A percentile compares a stretch with the other conserved stretches of the same genome.
Evolutionary conservation across 1,139 yeast species (phyloP).

Genomic region (Debaryomyces fabryi): DNA sequence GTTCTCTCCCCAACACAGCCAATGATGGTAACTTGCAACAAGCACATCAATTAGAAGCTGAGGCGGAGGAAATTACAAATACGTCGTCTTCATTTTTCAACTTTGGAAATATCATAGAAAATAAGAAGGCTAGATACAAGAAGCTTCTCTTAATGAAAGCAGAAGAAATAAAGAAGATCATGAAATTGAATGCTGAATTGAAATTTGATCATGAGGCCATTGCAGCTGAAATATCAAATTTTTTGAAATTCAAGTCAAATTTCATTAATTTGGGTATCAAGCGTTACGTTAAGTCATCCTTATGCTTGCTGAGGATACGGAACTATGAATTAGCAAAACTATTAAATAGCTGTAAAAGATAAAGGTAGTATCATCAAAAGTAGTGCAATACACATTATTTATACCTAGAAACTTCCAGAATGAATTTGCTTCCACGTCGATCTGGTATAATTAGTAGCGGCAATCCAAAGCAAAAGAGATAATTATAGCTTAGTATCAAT

Average conservation of each 20-base stretch:
- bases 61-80: conserved; percentile 14
- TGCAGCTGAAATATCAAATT: conserved; percentile 65
- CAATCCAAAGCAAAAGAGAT: neutral
- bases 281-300: conserved; percentile 24
- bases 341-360: neutral
- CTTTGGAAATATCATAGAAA: conserved; percentile 39
- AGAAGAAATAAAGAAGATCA: conserved; percentile 36
- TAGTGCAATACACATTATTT: conserved; percentile 10
- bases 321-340: conserved; percentile 9
- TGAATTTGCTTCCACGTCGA: conserved; percentile 6
- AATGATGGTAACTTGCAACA: neutral
- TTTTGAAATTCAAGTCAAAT: conserved; percentile 50
- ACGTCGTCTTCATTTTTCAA: conserved; percentile 29
- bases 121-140: conserved; percentile 37
- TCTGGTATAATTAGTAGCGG: neutral
- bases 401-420: conserved; percentile 14
- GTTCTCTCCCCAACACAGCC: too few species aligned
- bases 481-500: conserved; percentile 1
- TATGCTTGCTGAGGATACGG: conserved; percentile 13
- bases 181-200: conserved; percentile 38
- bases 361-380: neutral
- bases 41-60: neutral
- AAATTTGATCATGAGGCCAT: conserved; percentile 57
- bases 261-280: conserved; percentile 42
- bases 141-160: conserved; percentile 33